Conservation (phyloP, 148 eudicot genomes). For the Tetragonia tetragonoides region DNA sequence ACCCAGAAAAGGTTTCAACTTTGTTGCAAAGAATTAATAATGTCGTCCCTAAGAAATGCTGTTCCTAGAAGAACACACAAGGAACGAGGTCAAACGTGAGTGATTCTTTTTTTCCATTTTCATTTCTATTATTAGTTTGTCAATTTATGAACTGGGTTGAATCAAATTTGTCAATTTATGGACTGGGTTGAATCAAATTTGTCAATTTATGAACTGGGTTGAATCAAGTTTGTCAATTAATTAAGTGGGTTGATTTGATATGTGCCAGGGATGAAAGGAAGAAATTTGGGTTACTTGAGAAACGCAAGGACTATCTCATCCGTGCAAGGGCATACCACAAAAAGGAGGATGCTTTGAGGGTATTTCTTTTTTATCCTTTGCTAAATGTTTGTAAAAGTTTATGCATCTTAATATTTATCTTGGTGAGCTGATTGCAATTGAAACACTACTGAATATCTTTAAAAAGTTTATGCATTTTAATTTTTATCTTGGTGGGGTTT, state of each 20-base stretch:
- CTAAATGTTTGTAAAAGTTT: background rate
- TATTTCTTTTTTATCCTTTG: conserved; percentile 12
- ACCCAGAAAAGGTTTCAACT: background rate
- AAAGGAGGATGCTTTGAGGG: conserved; percentile 71
- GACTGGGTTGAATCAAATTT: background rate
- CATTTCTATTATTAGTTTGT: background rate
- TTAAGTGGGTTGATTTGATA: no score
- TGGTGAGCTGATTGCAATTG: background rate
- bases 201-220: background rate
- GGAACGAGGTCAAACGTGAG: conserved; percentile 93
- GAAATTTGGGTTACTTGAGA: conserved; percentile 78
- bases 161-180: background rate
- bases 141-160: background rate
- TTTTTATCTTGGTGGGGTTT: background rate
- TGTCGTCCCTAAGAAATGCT: conserved; percentile 82
- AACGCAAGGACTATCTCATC: conserved; percentile 43
- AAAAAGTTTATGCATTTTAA: background rate
- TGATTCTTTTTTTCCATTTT: conserved; percentile 9
- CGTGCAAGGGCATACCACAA: conserved; percentile 75
- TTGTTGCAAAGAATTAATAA: conserved; percentile 22
- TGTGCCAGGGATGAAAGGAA: conserved; percentile 3
- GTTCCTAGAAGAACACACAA: conserved; percentile 63
- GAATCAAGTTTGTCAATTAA: no score
- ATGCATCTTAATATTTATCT: background rate
- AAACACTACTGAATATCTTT: conserved; percentile 50